Evolutionary conservation across 306 rosid species (phyloP).

Genomic region (Calophaca sinica): DNA sequence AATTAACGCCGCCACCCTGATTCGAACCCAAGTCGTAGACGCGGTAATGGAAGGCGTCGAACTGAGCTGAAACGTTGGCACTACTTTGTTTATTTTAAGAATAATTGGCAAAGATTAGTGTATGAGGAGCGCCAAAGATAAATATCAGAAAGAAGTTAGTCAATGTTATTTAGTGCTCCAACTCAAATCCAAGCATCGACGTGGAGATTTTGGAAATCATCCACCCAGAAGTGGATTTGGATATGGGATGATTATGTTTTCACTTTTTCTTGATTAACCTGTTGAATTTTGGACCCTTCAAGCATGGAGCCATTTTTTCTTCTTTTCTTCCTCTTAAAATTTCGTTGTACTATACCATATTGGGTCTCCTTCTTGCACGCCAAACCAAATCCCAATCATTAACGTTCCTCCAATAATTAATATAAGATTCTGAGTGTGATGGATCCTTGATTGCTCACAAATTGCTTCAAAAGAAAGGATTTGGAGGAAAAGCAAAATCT

Average conservation of each 20-base stretch:
- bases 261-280: constrained; percentile 32
- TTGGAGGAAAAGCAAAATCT: constrained; percentile 41
- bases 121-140: background rate
- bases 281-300: constrained; percentile 39
- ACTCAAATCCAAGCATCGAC: background rate
- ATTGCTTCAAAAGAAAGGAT: constrained; percentile 46
- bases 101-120: too few relatives aligned
- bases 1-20: too few relatives aligned
- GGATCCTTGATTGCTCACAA: constrained; percentile 40
- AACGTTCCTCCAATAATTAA: constrained; percentile 16
- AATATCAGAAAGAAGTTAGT: background rate
- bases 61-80: too few relatives aligned
- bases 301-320: background rate
- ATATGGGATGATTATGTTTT: constrained; percentile 43
- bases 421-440: constrained; percentile 37
- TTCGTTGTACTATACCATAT: background rate
- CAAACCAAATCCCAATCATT: constrained; percentile 48
- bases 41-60: too few relatives aligned
- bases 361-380: constrained; percentile 48
- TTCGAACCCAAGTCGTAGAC: too few relatives aligned
- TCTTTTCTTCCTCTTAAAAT: background rate
- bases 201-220: constrained; percentile 24
- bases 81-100: background rate
- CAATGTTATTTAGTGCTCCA: constrained; percentile 29
- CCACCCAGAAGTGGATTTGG: constrained; percentile 36